Base-by-base conservation (phyloP, 1,284 basidiomycete species). In the Cutaneotrichosporon spelunceum region DNA sequence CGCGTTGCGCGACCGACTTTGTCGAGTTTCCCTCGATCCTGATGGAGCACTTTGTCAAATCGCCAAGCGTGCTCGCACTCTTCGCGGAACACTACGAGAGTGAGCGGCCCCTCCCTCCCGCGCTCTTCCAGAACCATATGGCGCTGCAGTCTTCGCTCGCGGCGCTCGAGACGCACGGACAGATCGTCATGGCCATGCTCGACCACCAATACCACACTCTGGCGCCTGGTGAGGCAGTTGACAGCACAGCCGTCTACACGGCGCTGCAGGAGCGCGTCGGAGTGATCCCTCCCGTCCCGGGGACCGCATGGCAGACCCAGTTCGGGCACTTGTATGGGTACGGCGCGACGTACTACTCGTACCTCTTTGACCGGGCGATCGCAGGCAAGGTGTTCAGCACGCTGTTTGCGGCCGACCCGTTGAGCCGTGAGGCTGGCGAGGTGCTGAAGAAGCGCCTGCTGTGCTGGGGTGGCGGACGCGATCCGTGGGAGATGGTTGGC, bases 1-100 rank as follows among this genome's bases (percentile, higher is more conserved):
- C 95, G 2, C 89, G 96, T n/a, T 98, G 94, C 74, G 91, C 96
- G 0, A 99, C 95, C 0, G 95, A 99, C 77, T 97, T 99, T 74
- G 95, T 98, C 68, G 95, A 99, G 75, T 83, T 99, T 3, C 96
- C 95, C 0, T 98, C 94, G 11, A 96, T 99, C 70, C 85, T 99
- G 24, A 99, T 99, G 96, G 96, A 99, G 77, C 92, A 94, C 74
- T 84, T 99, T 81, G 85, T 96, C 42, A 88, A 85, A 47, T 93
- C 93, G 0, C 87, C 91, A 0, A 78, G 82, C 9, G 92, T 98
- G 19, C 84, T 98, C 16, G 84, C 87, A 9, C 84, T 96, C 16
- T 92, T 97, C 36, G 82, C 83, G 4, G 75, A 75, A n/a, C 83
- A 85, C 69, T 78, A 82, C 68, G 66, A 71, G 21, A 83, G 90